These are phyloP conservation scores for Pugionium cornutum DNA, from an alignment of 345 rosid species.

Conservation along the genomic window DNA sequence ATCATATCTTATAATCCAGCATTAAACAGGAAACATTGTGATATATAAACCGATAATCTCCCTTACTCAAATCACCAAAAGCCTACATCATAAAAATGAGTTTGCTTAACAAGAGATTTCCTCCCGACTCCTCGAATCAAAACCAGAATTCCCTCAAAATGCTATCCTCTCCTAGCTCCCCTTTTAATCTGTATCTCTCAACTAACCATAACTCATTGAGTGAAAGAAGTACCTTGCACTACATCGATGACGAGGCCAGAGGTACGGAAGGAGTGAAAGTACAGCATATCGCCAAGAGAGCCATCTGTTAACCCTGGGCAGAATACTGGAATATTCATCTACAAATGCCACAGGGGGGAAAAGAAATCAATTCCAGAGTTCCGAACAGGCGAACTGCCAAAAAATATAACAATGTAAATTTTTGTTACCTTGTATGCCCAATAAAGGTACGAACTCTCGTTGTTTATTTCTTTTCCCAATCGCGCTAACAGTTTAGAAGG, in stretches of 20 bases:
- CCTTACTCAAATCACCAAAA: not conserved
- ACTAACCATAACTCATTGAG: not conserved
- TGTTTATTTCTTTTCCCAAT: constrained; percentile 82
- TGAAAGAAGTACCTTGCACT: constrained; percentile 57
- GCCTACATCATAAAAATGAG: not conserved
- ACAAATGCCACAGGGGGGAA: constrained; percentile 31
- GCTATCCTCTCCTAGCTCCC: not conserved
- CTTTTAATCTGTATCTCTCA: not conserved
- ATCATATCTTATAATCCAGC: not conserved
- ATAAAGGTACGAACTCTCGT: constrained; percentile 82
- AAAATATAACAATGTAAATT: not conserved
- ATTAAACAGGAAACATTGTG: not conserved
- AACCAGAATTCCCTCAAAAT: not conserved
- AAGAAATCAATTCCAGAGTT: not conserved
- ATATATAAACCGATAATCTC: not conserved
- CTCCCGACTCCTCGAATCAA: not conserved
- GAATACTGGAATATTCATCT: constrained; percentile 89
- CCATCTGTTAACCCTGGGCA: constrained; percentile 97
- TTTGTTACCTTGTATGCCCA: constrained; percentile 86
- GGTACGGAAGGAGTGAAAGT: constrained; percentile 73
- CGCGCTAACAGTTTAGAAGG: constrained; percentile 83
- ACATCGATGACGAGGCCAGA: constrained; percentile 65
- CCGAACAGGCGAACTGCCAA: not conserved
- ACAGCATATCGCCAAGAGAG: constrained; percentile 92
- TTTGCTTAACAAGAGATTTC: constrained; percentile 1